Conservation (phyloP, 1,139 yeast genomes). For the Arxiozyma heterogenica region DNA sequence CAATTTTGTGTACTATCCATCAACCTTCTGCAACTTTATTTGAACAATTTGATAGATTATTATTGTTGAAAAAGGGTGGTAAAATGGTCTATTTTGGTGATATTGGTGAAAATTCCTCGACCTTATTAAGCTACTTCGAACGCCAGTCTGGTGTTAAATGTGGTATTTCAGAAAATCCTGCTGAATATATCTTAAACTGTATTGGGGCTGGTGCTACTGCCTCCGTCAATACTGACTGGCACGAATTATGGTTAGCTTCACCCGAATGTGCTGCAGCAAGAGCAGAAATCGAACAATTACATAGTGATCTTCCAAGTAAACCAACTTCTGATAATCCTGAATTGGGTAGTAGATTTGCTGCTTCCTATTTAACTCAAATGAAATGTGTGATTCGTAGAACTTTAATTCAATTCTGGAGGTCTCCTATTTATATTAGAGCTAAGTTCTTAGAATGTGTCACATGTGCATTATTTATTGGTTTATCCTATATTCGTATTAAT, state of each 20-base stretch:
- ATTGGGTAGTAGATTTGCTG: constrained; percentile 32
- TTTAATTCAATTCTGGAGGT: constrained; percentile 41
- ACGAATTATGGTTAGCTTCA: constrained; percentile 40
- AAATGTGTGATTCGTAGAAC: constrained; percentile 37
- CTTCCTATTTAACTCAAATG: constrained; percentile 35
- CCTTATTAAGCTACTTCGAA: constrained; percentile 49
- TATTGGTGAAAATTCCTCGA: constrained; percentile 45
- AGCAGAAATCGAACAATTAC: constrained; percentile 33
- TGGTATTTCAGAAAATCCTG: constrained; percentile 48
- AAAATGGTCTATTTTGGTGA: constrained; percentile 61
- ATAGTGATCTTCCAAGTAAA: constrained; percentile 22
- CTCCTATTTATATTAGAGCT: constrained; percentile 41
- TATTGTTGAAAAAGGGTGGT: constrained; percentile 47
- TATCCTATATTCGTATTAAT: constrained; percentile 39
- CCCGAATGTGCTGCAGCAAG: constrained; percentile 34
- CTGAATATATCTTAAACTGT: constrained; percentile 55
- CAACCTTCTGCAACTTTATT: constrained; percentile 51
- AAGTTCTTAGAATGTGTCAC: constrained; percentile 40
- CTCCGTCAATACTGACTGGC: constrained; percentile 38
- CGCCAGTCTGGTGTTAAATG: constrained; percentile 42
- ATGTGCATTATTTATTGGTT: constrained; percentile 44
- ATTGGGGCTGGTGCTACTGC: constrained; percentile 68
- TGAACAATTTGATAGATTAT: constrained; percentile 43
- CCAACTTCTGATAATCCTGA: constrained; percentile 28
- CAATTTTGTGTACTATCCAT: constrained; percentile 49